A percentile compares a stretch with the other conserved stretches of the same genome.
Conservation (phyloP, 805 yeast species). For the Sugiyamaella floridensis region DNA sequence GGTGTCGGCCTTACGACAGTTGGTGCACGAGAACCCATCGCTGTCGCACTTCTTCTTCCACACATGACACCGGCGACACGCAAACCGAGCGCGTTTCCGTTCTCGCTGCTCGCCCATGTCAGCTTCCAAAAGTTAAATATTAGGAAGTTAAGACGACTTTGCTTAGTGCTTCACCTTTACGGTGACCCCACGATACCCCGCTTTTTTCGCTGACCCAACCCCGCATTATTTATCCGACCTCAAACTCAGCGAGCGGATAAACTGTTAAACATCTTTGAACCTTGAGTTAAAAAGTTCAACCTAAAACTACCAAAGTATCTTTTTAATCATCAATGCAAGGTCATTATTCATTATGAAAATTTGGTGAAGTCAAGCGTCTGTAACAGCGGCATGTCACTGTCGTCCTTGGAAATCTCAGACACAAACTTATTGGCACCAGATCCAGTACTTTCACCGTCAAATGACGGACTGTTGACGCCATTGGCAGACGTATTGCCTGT, state of each 20-base stretch:
- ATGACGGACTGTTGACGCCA: not conserved
- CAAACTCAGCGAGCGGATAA: no score
- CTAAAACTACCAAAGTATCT: no score
- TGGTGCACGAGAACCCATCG: slow-evolving; percentile 4
- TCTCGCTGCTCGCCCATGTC: not conserved
- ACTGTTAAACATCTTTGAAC: no score
- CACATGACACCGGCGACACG: slow-evolving; percentile 8
- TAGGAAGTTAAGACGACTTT: not conserved
- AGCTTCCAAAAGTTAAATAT: not conserved
- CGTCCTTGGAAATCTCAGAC: not conserved
- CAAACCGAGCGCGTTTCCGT: slow-evolving; percentile 8
- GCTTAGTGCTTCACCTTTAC: not conserved
- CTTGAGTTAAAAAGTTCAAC: no score
- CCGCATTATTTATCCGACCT: not conserved
- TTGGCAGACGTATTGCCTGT: not conserved
- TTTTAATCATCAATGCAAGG: not conserved
- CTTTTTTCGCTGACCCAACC: not conserved
- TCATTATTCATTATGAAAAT: slow-evolving; percentile 4
- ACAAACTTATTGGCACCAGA: not conserved
- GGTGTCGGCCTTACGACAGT: slow-evolving; percentile 4
- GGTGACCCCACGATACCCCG: not conserved
- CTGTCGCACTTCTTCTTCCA: slow-evolving; percentile 8
- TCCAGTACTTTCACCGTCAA: slow-evolving; percentile 1
- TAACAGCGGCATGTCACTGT: slow-evolving; percentile 12
- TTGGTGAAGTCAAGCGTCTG: slow-evolving; percentile 8